These are phyloP conservation scores for Apiospora kogelbergensis DNA, from an alignment of 2,329 filamentous ascomycete species.

Conservation along the genomic window DNA sequence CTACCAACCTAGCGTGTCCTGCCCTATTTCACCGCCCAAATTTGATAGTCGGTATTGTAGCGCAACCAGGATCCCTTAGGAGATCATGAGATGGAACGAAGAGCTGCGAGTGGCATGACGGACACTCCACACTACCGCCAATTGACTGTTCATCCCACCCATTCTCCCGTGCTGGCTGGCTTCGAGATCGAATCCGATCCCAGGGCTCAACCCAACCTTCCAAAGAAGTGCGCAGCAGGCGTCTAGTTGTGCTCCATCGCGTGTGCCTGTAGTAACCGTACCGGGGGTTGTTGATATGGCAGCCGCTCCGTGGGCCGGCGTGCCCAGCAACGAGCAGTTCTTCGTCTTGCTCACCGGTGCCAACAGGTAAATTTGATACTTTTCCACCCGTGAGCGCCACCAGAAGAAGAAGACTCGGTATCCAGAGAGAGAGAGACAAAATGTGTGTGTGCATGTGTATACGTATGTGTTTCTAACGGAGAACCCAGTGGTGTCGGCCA, in stretches of 20 bases:
- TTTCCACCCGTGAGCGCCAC: slow-evolving; percentile 9
- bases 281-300: slow-evolving; percentile 17
- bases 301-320: slow-evolving; percentile 30
- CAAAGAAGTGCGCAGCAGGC: background rate
- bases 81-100: background rate
- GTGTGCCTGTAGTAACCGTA: background rate
- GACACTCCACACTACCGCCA: background rate
- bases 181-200: background rate
- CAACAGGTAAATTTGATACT: slow-evolving; percentile 28
- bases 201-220: background rate
- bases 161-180: background rate
- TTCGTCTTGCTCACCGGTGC: slow-evolving; percentile 33
- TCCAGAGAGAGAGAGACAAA: too few relatives aligned
- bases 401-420: background rate
- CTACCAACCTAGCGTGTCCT: background rate
- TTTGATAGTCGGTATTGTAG: background rate
- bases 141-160: background rate
- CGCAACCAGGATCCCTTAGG: background rate
- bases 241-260: background rate
- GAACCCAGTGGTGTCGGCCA: slow-evolving; percentile 77
- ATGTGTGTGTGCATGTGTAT: background rate
- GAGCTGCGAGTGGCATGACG: slow-evolving; percentile 1
- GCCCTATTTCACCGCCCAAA: slow-evolving; percentile 25
- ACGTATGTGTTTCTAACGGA: background rate
- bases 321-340: slow-evolving; percentile 31